Evolutionary conservation across 1,139 yeast genomes (phyloP), one percentile per base, ranked within the genome.

Genomic region (Pichia sp.): DNA sequence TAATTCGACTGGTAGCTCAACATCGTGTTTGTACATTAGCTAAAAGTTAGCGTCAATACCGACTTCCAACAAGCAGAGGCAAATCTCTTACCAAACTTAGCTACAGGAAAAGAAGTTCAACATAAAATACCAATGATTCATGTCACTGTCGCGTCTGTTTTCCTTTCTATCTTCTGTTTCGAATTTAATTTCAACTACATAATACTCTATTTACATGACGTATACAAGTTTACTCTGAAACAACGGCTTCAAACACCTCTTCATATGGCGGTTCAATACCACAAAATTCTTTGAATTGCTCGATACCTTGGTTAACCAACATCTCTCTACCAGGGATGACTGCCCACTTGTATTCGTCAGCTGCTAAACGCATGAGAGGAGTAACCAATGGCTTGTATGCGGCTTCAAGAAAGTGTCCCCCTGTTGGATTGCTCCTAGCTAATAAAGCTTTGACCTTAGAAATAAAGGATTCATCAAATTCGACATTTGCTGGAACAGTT

Each of bases 261-360:
- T 74, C 70, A 69, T 82, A 84, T 30, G 90, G 89, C 5, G 90
- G 85, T 41, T 65, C 73, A 56, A 78, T 71, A 0, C 92, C 90
- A 19, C 93, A 88, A 84, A 95, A 92, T 57, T 82, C 71, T 60
- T 79, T 74, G 68, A 92, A 90, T 72, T 93, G 98, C 58, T 81
- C 89, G 50, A 88, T 84, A 53, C 98, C 99, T 72, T 93, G 98
- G 71, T 87, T 84, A 26, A 90, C 90, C 62, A 93, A 78, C 96
- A 93, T 88, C 64, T 90, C 90, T 45, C 86, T 84, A 19, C 99
- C 99, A 30, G 93, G 89, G 61, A 92, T 79, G 15, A 84, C 85
- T 32, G 75, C 77, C 96, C 96, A 90, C 3, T 68, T 65, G 61
- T 71, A 79, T 62, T 79, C 74, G 46, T 79, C 80, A 45, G 70